A percentile compares a stretch with the other conserved stretches of the same genome.
These are phyloP conservation scores for Nannizziopsis barbatae DNA, from an alignment of 2,329 filamentous ascomycete species.

Conservation along the genomic window DNA sequence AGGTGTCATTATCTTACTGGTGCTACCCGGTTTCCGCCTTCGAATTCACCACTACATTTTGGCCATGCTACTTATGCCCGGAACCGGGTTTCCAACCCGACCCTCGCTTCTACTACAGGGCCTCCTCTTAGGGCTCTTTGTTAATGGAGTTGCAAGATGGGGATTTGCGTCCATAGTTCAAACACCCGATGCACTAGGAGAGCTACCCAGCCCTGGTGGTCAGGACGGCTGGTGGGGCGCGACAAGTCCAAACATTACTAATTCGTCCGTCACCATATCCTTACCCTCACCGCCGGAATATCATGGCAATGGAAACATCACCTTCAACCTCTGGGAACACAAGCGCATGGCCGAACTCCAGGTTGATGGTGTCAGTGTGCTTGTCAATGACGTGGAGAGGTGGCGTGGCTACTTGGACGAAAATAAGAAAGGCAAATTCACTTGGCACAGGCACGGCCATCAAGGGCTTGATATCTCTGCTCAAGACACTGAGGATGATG, in stretches of 20 bases:
- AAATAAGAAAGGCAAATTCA: conserved; percentile 38
- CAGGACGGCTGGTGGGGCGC: conserved; percentile 35
- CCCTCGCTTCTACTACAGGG: conserved; percentile 81
- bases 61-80: conserved; percentile 72
- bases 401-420: conserved; percentile 48
- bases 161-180: conserved; percentile 83
- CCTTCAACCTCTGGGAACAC: conserved; percentile 34
- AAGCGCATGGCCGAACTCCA: conserved; percentile 30
- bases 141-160: conserved; percentile 90
- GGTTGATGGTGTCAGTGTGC: conserved; percentile 47
- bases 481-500: conserved; percentile 17
- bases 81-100: conserved; percentile 78
- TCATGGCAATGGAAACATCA: conserved; percentile 36
- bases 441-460: conserved; percentile 38
- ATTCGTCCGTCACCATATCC: conserved; percentile 33
- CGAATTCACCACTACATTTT: conserved; percentile 94
- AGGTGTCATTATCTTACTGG: conserved; percentile 58
- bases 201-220: conserved; percentile 36
- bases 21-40: conserved; percentile 64
- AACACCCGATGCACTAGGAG: conserved; percentile 58
- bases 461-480: conserved; percentile 28
- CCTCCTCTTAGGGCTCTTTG: conserved; percentile 76
- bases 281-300: conserved; percentile 26
- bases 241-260: conserved; percentile 45
- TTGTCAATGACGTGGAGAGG: conserved; percentile 54